Evolutionary conservation across 148 eudicot genomes (phyloP).

Genomic region (Rhododendron kiyosumense): DNA sequence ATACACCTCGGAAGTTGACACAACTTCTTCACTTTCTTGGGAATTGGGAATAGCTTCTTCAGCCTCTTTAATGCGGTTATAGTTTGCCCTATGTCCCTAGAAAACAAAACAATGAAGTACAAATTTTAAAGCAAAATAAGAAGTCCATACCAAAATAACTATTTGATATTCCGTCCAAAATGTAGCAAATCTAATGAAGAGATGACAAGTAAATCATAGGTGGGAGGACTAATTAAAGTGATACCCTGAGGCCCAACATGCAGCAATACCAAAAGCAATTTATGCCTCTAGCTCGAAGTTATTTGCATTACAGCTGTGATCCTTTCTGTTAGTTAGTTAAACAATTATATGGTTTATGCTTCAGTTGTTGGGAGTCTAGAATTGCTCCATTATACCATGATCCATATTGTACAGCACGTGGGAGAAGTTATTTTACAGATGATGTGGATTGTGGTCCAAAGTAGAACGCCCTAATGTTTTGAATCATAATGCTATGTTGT

Average conservation of each 20-base stretch:
- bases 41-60: conserved; percentile 32
- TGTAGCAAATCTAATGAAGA: background rate
- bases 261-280: background rate
- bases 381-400: background rate
- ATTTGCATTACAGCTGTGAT: background rate
- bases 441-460: background rate
- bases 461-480: background rate
- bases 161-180: background rate
- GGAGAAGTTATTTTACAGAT: background rate
- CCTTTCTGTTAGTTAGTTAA: background rate
- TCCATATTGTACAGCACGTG: background rate
- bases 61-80: conserved; percentile 41
- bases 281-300: background rate
- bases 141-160: background rate
- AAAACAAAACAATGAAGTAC: conserved; percentile 8
- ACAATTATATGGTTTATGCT: background rate
- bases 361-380: background rate
- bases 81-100: conserved; percentile 57
- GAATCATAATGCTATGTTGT: background rate
- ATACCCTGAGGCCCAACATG: background rate
- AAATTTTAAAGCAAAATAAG: background rate
- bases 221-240: background rate
- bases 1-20: conserved; percentile 39
- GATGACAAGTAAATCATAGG: background rate
- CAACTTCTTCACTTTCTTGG: conserved; percentile 32